Base-by-base conservation (phyloP, 768 basidiomycete genomes). In the Tricholoma sp. region DNA sequence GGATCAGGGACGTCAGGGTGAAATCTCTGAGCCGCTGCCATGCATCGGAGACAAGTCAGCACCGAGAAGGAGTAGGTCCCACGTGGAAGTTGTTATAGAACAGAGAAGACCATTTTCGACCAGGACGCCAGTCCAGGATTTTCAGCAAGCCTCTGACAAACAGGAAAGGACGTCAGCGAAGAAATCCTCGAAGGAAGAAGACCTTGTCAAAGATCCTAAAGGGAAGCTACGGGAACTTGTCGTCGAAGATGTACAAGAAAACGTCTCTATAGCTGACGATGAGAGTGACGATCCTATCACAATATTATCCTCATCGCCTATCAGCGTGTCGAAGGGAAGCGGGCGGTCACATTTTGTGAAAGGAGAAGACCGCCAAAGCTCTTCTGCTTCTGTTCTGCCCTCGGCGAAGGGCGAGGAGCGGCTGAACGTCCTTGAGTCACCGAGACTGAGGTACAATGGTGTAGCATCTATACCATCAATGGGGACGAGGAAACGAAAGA, bases 401-500 rank as follows among this genome's bases (percentile, higher is more conserved):
- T 31, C 15, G 29, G 29, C 31, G 3, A 17, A 4, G 47, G 8
- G 29, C 24, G 29, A 49, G 6, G 29, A 31, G 7, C 17, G 11
- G 15, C 10, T 49, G n/a, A 17, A n/a, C 2, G 31, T 31, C n/a
- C 9, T 10, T 10, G 47, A 17, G 47, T 10, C 47, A n/a, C 13
- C 34, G 20, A 61, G 57, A 17, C 17, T 20, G 24, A 59, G 60
- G 29, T 18, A 48, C 18, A 33, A 13, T 6, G 42, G 36, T 6
- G 11, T 52, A 17, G 37, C 31, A 11, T 15, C 15, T 39, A 7
- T 41, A 2, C 12, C 50, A 55, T 31, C 12, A 24, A 18, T 44
- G 11, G 24, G 55, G 41, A 53, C 56, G 11, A 61, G 52, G 45
- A 68, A 68, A 50, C 60, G 67, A 20, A 68, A 68, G 55, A 56